Evolutionary conservation across 2,329 filamentous ascomycete species (phyloP), one percentile per base, ranked within the genome.

Genomic region (Cladosporium sphaerospermum): DNA sequence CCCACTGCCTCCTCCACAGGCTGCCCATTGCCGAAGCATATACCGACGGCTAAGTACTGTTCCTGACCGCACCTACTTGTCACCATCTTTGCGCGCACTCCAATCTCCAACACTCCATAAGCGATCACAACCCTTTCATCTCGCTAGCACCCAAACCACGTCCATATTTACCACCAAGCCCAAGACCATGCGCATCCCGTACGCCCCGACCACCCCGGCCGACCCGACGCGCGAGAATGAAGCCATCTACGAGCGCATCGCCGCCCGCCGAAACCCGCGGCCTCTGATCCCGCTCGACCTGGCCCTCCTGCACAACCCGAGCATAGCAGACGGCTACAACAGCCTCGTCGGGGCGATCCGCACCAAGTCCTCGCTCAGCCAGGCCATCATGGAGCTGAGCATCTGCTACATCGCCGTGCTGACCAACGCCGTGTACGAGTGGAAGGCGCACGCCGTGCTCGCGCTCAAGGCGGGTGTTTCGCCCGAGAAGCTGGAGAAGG

Each of bases 251-350:
- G 61, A 73, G 46, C 84, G 84, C 61, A 82, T 89, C 62, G 72
- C 74, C 9, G 82, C 78, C 33, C 84, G 87, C 13, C 83, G 86
- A 19, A 71, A 75, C 2, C 85, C 86, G 0, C 82, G 86, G 1
- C 84, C 85, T 5, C 78, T 92, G 16, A 86, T 88, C 55, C 71
- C 84, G 0, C 80, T 92, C n/a, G 88, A 92, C 67, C 79, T 89
- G 2, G 77, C 88, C 2, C 80, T 92, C 1, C 78, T 92, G 10
- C 88, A 92, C 73, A 80, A 84, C 16, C 85, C 86, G 1, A 73
- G 83, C 14, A 79, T 92, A 1, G 87, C 88, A 13, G 84, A 89
- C 70, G 88, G 88, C 49, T 88, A 84, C 83, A 88, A 87, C 73
- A 71, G 74, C 10, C 84, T 88, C 67, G 76, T 88, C 9, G 84